These are phyloP conservation scores for Camellia sinensis DNA, from an alignment of 148 eudicot species.

Conservation along the genomic window DNA sequence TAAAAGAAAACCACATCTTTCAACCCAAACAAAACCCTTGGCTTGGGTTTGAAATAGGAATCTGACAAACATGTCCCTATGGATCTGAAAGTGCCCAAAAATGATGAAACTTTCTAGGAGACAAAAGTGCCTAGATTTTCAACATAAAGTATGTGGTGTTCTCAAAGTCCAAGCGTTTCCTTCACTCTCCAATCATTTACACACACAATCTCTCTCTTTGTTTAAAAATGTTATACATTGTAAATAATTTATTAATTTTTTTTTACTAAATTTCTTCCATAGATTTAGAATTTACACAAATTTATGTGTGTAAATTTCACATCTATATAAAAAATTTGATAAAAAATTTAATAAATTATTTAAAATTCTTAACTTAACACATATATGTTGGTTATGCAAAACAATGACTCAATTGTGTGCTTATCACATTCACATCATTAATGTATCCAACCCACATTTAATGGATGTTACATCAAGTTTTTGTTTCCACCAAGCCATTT, in stretches of 20 bases:
- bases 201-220: background rate
- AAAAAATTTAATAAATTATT: too few species aligned
- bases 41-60: too few species aligned
- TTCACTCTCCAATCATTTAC: constrained; percentile 22
- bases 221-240: too few species aligned
- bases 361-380: too few species aligned
- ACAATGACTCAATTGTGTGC: background rate
- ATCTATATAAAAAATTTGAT: too few species aligned
- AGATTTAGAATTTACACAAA: too few species aligned
- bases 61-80: background rate
- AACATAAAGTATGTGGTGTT: constrained; percentile 12
- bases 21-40: too few species aligned
- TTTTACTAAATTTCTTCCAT: too few species aligned
- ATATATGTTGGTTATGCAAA: background rate
- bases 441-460: background rate
- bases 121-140: background rate
- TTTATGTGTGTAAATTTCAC: too few species aligned
- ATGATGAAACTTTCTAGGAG: background rate
- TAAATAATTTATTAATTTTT: too few species aligned
- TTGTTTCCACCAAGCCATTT: too few species aligned
- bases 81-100: background rate
- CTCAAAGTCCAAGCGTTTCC: constrained; percentile 25
- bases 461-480: background rate
- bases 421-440: background rate
- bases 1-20: too few species aligned